Evolutionary conservation across 441 rosid species (phyloP).

Genomic region (Corymbia citriodora): DNA sequence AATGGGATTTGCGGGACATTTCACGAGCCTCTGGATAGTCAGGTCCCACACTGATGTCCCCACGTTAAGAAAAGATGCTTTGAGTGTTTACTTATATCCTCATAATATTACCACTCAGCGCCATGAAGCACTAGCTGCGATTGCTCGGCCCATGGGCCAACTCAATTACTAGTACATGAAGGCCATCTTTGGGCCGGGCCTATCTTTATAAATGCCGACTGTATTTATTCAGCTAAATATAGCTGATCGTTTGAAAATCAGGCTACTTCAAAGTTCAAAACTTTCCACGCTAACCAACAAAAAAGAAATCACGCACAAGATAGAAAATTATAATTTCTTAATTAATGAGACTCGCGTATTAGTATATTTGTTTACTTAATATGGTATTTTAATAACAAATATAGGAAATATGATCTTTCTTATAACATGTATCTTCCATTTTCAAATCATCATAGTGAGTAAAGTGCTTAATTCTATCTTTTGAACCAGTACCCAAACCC

Average conservation of each 20-base stretch:
- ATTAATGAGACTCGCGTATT: neutral
- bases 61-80: neutral
- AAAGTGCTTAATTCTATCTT: neutral
- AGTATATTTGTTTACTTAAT: neutral
- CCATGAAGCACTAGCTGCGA: neutral
- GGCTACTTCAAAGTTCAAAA: neutral
- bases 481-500: neutral
- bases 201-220: neutral
- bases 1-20: neutral
- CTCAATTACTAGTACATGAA: neutral
- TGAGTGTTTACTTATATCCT: neutral
- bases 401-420: neutral
- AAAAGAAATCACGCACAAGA: neutral
- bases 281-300: neutral
- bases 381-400: neutral
- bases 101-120: neutral
- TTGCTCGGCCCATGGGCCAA: neutral
- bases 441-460: neutral
- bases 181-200: neutral
- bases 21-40: neutral
- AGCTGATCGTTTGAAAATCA: neutral
- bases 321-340: neutral
- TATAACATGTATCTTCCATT: neutral
- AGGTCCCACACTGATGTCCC: neutral
- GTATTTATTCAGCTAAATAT: neutral